phyloP scores from a whole-genome alignment of 2,329 filamentous ascomycete species.

The Neonectria neomacrospora region DNA sequence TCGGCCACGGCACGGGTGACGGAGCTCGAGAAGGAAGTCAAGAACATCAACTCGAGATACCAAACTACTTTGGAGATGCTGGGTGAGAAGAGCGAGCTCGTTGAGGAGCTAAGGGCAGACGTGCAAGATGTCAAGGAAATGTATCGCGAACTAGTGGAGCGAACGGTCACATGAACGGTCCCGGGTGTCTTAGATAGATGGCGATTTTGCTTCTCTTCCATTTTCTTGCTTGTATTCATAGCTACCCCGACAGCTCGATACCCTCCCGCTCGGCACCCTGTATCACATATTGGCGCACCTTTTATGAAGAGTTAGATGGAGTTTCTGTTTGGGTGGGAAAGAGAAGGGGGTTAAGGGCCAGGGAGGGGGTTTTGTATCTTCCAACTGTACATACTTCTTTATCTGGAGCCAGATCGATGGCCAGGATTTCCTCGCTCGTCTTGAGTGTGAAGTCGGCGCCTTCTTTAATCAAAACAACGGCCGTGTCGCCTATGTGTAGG shows the following conservation, averaged over 20 bases:
- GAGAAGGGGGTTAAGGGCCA: conserved; percentile 15
- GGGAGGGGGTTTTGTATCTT: conserved; percentile 11
- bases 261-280: conserved; percentile 86
- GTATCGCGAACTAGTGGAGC: conserved; percentile 91
- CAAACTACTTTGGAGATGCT: conserved; percentile 93
- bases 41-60: conserved; percentile 79
- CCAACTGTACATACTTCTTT: conserved; percentile 69
- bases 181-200: conserved; percentile 20
- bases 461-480: conserved; percentile 82
- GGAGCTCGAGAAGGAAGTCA: conserved; percentile 74
- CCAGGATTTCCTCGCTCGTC: conserved; percentile 75
- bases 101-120: conserved; percentile 90
- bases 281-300: conserved; percentile 82
- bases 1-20: conserved; percentile 68
- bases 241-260: conserved; percentile 65
- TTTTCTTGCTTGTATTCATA: conserved; percentile 39
- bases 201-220: conserved; percentile 22
- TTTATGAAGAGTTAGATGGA: conserved; percentile 37
- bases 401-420: conserved; percentile 88
- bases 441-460: conserved; percentile 85
- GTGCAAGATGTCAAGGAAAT: conserved; percentile 95
- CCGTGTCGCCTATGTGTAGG: conserved; percentile 72
- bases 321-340: conserved; percentile 24
- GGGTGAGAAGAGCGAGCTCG: conserved; percentile 95
- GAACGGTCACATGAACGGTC: conserved; percentile 73